Evolutionary conservation across 352 stramenopile genomes (phyloP).

Genomic region (Phytophthora ohioensis): DNA sequence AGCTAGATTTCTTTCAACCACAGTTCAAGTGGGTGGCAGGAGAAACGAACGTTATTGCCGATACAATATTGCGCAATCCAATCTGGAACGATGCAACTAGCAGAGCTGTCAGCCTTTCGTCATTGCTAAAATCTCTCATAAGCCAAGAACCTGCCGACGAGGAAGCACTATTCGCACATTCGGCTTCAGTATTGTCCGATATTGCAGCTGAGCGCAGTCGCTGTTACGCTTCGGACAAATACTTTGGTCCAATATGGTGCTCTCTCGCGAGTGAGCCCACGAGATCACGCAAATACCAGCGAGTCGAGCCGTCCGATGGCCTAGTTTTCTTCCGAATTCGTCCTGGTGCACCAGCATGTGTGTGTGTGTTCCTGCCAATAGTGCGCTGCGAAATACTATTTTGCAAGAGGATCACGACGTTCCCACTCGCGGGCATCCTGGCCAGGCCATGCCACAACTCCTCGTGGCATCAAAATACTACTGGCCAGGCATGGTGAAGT

Average conservation of each 20-base stretch:
- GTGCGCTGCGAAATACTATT: slow-evolving; percentile 1
- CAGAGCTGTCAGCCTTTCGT: slow-evolving; percentile 1
- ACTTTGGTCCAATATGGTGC: slow-evolving; percentile 1
- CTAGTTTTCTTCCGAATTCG: not conserved
- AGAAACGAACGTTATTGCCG: slow-evolving; percentile 5
- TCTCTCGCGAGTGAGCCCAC: not conserved
- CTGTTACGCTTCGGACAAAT: not conserved
- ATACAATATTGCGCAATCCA: slow-evolving; percentile 11
- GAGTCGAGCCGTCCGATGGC: too few species aligned
- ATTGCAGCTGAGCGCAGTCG: not conserved
- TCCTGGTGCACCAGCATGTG: slow-evolving; percentile 1
- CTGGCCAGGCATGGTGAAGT: slow-evolving; percentile 8
- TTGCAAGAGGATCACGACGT: slow-evolving; percentile 12
- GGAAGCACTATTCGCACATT: slow-evolving; percentile 1
- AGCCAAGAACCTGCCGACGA: not conserved
- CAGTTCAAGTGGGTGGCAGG: slow-evolving; percentile 13
- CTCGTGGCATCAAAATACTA: slow-evolving; percentile 21
- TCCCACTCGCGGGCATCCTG: slow-evolving; percentile 2
- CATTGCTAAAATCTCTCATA: not conserved
- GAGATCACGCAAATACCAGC: too few species aligned
- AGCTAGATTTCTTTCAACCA: slow-evolving; percentile 10
- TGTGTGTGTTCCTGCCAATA: slow-evolving; percentile 8
- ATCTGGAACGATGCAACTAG: slow-evolving; percentile 12
- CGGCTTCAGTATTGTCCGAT: not conserved
- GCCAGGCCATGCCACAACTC: slow-evolving; percentile 5